phyloP scores from a whole-genome alignment of 2,329 filamentous ascomycete species.

The Bimuria novae-zelandiae region DNA sequence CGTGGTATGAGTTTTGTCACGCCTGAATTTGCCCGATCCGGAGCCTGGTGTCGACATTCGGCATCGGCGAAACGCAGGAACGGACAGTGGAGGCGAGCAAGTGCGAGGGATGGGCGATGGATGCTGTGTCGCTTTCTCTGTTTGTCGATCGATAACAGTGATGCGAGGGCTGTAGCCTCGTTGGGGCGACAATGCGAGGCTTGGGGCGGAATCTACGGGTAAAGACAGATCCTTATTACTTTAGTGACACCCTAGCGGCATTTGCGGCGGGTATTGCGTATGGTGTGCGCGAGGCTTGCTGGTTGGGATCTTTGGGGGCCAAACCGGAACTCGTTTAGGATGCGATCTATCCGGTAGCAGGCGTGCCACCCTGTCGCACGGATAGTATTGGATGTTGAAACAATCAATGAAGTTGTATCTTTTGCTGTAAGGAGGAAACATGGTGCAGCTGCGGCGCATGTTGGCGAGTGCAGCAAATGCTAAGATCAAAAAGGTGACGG shows the following conservation, averaged over 20 bases:
- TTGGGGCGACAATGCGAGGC: not conserved
- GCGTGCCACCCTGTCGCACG: not conserved
- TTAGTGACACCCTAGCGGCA: not conserved
- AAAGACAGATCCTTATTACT: not conserved
- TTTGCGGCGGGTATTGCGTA: conserved; percentile 2
- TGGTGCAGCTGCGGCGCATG: no score
- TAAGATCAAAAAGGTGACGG: no score
- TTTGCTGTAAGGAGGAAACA: no score
- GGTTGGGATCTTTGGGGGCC: not conserved
- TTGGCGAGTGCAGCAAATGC: no score
- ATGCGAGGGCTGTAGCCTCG: not conserved
- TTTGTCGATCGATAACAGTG: not conserved
- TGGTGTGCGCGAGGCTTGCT: not conserved
- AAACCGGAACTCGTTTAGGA: not conserved
- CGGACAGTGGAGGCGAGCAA: not conserved
- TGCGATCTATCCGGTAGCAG: not conserved
- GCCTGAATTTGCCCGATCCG: not conserved
- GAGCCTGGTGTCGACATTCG: not conserved
- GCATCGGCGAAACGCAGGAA: not conserved
- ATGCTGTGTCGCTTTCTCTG: conserved; percentile 1
- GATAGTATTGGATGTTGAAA: not conserved
- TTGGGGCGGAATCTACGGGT: conserved; percentile 4
- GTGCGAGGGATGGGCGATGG: conserved; percentile 1
- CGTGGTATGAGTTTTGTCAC: conserved; percentile 5
- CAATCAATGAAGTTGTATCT: not conserved